phyloP scores from a whole-genome alignment of 257 asterid genomes.

The Datura wrightii region DNA sequence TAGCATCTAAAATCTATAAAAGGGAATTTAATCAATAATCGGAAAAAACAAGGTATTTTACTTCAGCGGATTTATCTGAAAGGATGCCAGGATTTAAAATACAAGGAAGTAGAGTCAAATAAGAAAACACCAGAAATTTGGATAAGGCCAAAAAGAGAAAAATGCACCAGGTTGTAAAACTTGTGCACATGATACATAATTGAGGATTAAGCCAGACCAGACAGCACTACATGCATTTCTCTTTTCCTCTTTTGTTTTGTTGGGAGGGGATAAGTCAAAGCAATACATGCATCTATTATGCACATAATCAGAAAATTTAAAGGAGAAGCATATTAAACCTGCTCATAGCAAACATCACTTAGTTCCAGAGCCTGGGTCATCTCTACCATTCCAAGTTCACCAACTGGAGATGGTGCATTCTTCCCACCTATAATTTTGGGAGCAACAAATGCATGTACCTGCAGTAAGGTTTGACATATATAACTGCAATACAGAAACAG shows the following conservation, averaged over 20 bases:
- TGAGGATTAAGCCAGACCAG: conserved; percentile 16
- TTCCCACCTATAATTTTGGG: conserved; percentile 95
- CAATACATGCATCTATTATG: background rate
- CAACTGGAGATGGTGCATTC: conserved; percentile 93
- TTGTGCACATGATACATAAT: background rate
- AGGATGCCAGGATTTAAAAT: background rate
- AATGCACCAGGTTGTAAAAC: background rate
- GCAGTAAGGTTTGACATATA: conserved; percentile 34
- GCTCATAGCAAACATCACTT: conserved; percentile 78
- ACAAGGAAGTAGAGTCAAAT: background rate
- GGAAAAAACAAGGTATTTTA: background rate
- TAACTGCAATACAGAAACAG: background rate
- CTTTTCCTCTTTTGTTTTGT: background rate
- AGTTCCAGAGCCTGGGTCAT: conserved; percentile 95
- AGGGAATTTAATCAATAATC: background rate
- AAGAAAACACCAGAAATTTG: background rate
- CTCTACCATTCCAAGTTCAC: conserved; percentile 99
- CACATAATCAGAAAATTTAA: background rate
- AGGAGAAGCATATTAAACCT: conserved; percentile 51
- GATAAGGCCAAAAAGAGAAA: background rate
- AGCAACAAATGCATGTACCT: conserved; percentile 97
- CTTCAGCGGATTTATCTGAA: conserved; percentile 10
- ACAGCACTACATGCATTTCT: background rate
- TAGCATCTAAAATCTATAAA: background rate
- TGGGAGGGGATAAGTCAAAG: background rate